Evolutionary conservation across 208 protist species (phyloP), one percentile per base, ranked within the genome.

Genomic region (Trypanosomatidae sp.): DNA sequence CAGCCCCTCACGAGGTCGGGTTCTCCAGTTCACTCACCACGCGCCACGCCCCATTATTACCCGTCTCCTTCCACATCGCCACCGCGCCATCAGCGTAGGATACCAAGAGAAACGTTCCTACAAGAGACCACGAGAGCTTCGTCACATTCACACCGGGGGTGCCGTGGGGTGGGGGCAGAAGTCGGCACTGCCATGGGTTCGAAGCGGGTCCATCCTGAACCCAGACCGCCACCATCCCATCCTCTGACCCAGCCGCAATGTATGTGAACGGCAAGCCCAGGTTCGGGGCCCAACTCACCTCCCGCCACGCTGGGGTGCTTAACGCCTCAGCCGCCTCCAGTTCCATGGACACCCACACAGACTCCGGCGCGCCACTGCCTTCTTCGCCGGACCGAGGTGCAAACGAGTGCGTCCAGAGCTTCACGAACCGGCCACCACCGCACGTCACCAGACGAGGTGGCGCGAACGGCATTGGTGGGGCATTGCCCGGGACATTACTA

Each of bases 381-480:
- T 71, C 76, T 0, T 52, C 71, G 0, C 36, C 66, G 25, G 71
- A 53, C 3, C 69, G 69, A 13, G 73, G 53, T 8, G 47, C 66
- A 56, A 84, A 83, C n/a, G 70, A 71, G 59, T 86, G 88, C 36
- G 77, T 80, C 91, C 91, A 96, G 55, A 96, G 79, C 66, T 72
- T 81, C 67, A 93, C 83, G 30, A 69, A 43, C 50, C 75, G 65
- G 5, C 81, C 81, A 46, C 83, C 84, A 4, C 84, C 92, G 74
- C 90, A 92, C 30, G 84, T 95, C n/a, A 94, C 87, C n/a, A 97
- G 62, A 6, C 90, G 90, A n/a, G 85, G 90, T 28, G 87, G 85
- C 9, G 82, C 67, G 19, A 93, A 77, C 9, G 82, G 82, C 69
- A 87, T 60, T 22, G 83, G 75, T 17, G 79, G 60, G 36, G 73